Percentiles rank a stretch among this genome's conserved stretches.
phyloP scores from a whole-genome alignment of 805 yeast genomes.

The Barnettozyma populi region DNA sequence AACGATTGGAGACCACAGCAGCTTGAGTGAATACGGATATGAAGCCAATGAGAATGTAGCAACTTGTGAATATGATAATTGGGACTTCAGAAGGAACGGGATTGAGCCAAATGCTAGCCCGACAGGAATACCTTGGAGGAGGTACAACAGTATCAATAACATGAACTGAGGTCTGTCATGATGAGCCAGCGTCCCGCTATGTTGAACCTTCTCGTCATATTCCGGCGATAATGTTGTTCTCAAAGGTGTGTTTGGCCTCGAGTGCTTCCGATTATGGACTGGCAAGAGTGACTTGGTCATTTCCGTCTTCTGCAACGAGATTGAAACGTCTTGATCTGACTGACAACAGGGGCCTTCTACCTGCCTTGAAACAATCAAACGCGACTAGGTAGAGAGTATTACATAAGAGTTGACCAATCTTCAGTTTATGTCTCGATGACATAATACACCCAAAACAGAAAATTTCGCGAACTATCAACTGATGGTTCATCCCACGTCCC shows the following conservation, averaged over 20 bases:
- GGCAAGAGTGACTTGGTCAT: conserved; percentile 6
- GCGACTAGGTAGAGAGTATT: too few relatives aligned
- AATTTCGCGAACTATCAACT: not conserved
- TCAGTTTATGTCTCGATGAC: too few relatives aligned
- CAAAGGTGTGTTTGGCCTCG: conserved; percentile 2
- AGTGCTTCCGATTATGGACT: conserved; percentile 6
- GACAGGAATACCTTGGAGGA: conserved; percentile 94
- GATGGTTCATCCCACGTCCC: not conserved
- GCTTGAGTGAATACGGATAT: conserved; percentile 88
- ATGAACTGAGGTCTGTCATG: conserved; percentile 71
- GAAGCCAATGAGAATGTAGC: conserved; percentile 90
- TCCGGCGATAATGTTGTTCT: not conserved
- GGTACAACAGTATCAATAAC: conserved; percentile 66
- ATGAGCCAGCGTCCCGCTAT: conserved; percentile 22
- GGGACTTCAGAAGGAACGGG: conserved; percentile 82
- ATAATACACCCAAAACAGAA: not conserved
- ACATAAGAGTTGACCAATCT: too few relatives aligned
- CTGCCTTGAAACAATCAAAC: too few relatives aligned
- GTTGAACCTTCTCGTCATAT: conserved; percentile 5
- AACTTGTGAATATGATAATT: conserved; percentile 79
- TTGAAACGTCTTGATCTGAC: not conserved
- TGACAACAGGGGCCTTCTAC: too few relatives aligned
- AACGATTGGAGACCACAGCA: conserved; percentile 94
- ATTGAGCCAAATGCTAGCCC: conserved; percentile 93
- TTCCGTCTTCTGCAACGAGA: not conserved